A percentile compares a stretch with the other conserved stretches of the same genome.
These are phyloP conservation scores for Evansstolkia leycettana DNA, from an alignment of 495 filamentous ascomycete species.

Conservation along the genomic window DNA sequence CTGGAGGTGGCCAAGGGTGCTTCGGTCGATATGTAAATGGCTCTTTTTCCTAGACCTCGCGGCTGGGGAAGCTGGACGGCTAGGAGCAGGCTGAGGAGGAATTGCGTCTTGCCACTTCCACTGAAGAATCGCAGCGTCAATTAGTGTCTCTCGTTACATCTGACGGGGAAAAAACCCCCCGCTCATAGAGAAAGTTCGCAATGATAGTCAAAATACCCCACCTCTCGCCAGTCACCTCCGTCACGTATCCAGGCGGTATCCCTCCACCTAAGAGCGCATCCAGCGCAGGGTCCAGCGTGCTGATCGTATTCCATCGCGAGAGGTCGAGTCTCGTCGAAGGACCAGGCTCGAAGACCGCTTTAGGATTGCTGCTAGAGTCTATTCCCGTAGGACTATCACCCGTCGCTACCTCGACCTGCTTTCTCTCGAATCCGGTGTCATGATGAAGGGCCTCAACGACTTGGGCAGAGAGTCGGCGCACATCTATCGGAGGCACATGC, in stretches of 20 bases:
- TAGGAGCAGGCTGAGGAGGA: constrained; percentile 77
- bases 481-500: constrained; percentile 65
- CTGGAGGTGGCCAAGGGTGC: constrained; percentile 68
- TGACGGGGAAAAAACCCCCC: background rate
- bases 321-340: constrained; percentile 19
- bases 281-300: constrained; percentile 62
- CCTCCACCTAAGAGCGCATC: constrained; percentile 74
- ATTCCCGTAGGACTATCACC: constrained; percentile 7
- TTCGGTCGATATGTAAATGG: constrained; percentile 95
- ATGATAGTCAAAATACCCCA: constrained; percentile 12
- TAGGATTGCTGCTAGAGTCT: constrained; percentile 14
- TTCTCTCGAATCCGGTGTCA: constrained; percentile 40
- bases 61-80: constrained; percentile 68
- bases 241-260: constrained; percentile 71
- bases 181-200: background rate
- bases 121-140: constrained; percentile 31
- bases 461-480: constrained; percentile 54
- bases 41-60: constrained; percentile 51
- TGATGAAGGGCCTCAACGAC: constrained; percentile 54
- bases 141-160: too few relatives aligned
- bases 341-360: constrained; percentile 7
- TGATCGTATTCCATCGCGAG: constrained; percentile 50
- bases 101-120: constrained; percentile 92
- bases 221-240: constrained; percentile 89
- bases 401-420: constrained; percentile 5